Conservation (phyloP, 2,329 filamentous ascomycete species). For the Aureobasidium namibiae region DNA sequence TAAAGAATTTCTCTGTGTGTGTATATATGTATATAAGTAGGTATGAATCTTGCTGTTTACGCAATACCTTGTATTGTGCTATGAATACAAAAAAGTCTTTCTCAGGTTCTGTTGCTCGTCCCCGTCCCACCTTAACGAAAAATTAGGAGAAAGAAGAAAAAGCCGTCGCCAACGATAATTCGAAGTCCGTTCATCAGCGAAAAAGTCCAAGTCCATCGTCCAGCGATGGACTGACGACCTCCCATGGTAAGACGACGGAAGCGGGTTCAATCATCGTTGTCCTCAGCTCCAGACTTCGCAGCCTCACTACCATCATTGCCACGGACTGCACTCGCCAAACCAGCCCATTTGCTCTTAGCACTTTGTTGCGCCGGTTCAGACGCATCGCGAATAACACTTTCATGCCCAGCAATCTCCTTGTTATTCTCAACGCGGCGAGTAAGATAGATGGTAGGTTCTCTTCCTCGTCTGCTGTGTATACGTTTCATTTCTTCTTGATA, state of each 20-base stretch:
- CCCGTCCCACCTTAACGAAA: no score
- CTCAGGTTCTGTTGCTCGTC: no score
- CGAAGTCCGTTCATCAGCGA: neutral
- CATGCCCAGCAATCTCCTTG: conserved; percentile 28
- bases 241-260: neutral
- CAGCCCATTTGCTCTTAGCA: conserved; percentile 23
- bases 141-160: no score
- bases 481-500: conserved; percentile 75
- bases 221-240: neutral
- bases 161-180: no score
- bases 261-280: neutral
- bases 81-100: no score
- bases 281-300: neutral
- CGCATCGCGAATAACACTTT: conserved; percentile 18
- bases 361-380: neutral
- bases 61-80: no score
- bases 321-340: conserved; percentile 21
- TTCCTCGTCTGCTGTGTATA: conserved; percentile 48
- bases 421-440: conserved; percentile 41
- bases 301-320: neutral
- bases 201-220: neutral
- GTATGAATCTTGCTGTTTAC: no score
- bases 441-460: conserved; percentile 50
- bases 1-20: no score
- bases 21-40: no score